phyloP scores from a whole-genome alignment of 345 rosid genomes.

The Eutrema heterophyllum region DNA sequence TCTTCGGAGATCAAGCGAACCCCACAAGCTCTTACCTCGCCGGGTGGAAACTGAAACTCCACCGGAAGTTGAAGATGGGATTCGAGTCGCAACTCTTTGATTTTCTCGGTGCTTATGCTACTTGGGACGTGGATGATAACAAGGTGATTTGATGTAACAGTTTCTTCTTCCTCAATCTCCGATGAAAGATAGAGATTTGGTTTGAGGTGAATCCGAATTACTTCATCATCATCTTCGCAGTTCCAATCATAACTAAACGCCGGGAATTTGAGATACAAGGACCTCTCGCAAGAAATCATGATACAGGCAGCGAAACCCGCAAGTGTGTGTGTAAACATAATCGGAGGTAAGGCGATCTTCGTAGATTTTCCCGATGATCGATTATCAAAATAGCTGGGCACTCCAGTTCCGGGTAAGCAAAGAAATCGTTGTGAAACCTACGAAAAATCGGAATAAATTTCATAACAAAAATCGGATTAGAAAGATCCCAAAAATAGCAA shows the following conservation, averaged over 20 bases:
- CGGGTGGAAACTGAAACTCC: neutral
- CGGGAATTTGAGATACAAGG: neutral
- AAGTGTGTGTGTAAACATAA: neutral
- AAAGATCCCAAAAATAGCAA: neutral
- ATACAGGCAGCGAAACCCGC: conserved; percentile 1
- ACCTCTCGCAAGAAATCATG: neutral
- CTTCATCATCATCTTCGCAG: neutral
- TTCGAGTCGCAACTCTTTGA: conserved; percentile 1
- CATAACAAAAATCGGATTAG: neutral
- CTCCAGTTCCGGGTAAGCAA: neutral
- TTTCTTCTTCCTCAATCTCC: neutral
- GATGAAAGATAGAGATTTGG: neutral
- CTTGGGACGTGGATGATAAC: neutral
- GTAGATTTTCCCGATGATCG: neutral
- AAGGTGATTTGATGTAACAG: neutral
- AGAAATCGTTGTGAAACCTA: neutral
- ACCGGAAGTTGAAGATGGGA: neutral
- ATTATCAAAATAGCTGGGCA: neutral
- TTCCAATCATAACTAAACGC: conserved; percentile 5
- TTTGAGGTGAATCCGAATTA: conserved; percentile 5
- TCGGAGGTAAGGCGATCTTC: neutral
- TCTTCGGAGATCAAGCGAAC: too few species aligned
- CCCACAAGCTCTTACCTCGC: neutral
- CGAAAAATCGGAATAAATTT: neutral
- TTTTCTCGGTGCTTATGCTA: neutral